Evolutionary conservation across 2,329 filamentous ascomycete species (phyloP).

Genomic region (Fusarium acutatum): DNA sequence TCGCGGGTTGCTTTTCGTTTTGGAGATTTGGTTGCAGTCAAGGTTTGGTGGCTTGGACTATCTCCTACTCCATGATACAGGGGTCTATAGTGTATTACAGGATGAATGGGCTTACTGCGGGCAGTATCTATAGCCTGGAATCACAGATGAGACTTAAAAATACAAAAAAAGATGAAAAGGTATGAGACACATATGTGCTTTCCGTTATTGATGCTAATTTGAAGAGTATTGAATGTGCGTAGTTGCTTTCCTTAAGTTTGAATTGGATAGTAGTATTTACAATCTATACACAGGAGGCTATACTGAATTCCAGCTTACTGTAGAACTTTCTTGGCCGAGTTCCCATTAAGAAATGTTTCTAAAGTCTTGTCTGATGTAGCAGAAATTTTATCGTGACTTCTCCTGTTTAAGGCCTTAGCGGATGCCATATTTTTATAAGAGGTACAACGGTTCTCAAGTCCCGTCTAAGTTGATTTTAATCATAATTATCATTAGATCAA

Average conservation of each 20-base stretch:
- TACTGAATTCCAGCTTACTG: neutral
- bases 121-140: neutral
- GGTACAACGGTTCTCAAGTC: neutral
- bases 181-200: neutral
- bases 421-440: neutral
- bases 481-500: neutral
- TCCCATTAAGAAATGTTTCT: neutral
- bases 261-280: neutral
- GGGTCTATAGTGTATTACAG: neutral
- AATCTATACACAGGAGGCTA: no score
- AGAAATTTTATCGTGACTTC: neutral
- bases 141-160: neutral
- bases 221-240: neutral
- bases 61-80: neutral
- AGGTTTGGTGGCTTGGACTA: neutral
- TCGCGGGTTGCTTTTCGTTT: neutral
- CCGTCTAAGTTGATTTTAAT: no score
- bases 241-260: no score
- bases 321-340: neutral
- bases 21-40: neutral
- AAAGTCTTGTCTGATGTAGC: neutral
- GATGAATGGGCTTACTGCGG: neutral
- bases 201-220: neutral
- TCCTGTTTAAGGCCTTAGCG: no score
- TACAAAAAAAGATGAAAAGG: accelerated